Base-by-base conservation (phyloP, 1,139 yeast species). In the Debaryomyces sp. region DNA sequence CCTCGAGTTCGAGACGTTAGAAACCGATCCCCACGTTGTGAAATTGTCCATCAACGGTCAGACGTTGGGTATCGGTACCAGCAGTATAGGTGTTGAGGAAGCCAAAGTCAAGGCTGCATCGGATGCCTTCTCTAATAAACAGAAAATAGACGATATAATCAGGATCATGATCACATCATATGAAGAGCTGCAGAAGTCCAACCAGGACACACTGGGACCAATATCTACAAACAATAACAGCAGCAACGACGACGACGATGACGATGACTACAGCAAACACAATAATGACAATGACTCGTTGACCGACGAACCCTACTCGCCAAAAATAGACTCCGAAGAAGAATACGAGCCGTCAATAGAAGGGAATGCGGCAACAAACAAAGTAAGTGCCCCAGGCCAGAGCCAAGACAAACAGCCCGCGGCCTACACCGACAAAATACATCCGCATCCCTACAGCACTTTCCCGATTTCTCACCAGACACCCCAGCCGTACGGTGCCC, bases 91-190 rank as follows among this genome's bases (percentile, higher is more conserved):
- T 32, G 51, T 55, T 24, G 71, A 65, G n/a, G 64, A 61, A 6
- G 79, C 79, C 6, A 63, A 63, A 48, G 57, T 58, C 35, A 61
- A 62, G 44, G 75, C 75, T 2, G 73, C 73, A 5, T 50, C 45
- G 9, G 54, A 49, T 12, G 50, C 54, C 10, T 38, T 56, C 15
- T 30, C 42, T 13, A 48, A 53, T 36, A 56, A 56, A 36, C 42
- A 41, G 12, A 42, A 47, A 17, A 35, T 56, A n/a, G 54, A 54
- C 34, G 48, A 50, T 18, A 39, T 57, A 10, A 29, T 55, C 6
- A 38, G 40, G n/a, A 40, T 26, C 22, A 35, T 50, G 29, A 45
- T 50, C 21, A 35, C 42, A 27, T 32, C 44, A 9, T 47, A 50
- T 39, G 46, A 43, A 29, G 21, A 23, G 13, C 17, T 17, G 24